phyloP scores from a whole-genome alignment of 352 stramenopile genomes.

The Pythium biforme region DNA sequence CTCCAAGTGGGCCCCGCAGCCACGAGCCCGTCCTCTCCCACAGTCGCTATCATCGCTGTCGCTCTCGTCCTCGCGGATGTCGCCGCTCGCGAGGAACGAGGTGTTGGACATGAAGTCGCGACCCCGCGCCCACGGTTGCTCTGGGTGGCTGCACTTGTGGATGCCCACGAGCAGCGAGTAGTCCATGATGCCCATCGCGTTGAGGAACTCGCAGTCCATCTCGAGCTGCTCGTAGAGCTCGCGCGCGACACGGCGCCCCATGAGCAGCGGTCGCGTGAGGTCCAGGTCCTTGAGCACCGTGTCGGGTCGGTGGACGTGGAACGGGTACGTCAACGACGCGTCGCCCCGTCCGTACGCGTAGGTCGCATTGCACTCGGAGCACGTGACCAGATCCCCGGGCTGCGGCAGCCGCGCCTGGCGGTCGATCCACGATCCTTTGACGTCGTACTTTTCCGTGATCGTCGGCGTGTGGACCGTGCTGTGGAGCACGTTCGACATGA shows the following conservation, averaged over 20 bases:
- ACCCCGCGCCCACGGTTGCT: slow-evolving; percentile 17
- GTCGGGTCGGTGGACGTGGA: slow-evolving; percentile 62
- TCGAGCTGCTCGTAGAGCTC: slow-evolving; percentile 51
- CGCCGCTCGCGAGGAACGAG: slow-evolving; percentile 13
- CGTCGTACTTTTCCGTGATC: slow-evolving; percentile 72
- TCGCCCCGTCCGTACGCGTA: slow-evolving; percentile 45
- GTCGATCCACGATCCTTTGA: slow-evolving; percentile 78
- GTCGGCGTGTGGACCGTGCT: slow-evolving; percentile 51
- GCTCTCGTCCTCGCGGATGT: slow-evolving; percentile 16
- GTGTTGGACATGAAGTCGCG: slow-evolving; percentile 19
- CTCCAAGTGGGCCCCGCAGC: slow-evolving; percentile 27
- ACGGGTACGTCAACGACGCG: slow-evolving; percentile 27
- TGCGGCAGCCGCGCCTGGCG: slow-evolving; percentile 49
- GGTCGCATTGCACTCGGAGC: slow-evolving; percentile 58
- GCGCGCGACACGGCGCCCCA: slow-evolving; percentile 32
- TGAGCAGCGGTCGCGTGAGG: slow-evolving; percentile 41
- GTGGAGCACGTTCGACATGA: slow-evolving; percentile 82
- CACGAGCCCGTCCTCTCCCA: background rate
- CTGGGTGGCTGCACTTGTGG: slow-evolving; percentile 54
- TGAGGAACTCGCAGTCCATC: slow-evolving; percentile 63
- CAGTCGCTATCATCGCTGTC: background rate
- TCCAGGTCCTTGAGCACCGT: slow-evolving; percentile 76
- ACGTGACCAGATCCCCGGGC: slow-evolving; percentile 54
- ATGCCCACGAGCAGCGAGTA: slow-evolving; percentile 73
- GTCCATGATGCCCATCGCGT: slow-evolving; percentile 75